Evolutionary conservation across 805 yeast species (phyloP).

Genomic region (Candida nemodendra): DNA sequence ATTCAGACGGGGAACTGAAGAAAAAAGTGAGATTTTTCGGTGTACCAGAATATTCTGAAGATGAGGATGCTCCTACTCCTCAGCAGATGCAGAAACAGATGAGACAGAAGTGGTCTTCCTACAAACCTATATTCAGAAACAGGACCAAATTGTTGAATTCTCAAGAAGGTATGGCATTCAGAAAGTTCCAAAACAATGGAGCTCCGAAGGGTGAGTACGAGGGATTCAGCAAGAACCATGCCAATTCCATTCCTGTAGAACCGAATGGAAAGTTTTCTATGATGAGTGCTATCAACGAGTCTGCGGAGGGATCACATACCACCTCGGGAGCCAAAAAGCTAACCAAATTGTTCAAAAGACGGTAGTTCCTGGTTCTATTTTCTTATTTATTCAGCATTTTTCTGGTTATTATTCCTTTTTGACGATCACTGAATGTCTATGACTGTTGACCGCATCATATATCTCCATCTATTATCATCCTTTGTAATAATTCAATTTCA

Average conservation of each 20-base stretch:
- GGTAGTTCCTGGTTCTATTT: no score
- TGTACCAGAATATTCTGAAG: conserved; percentile 49
- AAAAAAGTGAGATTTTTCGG: conserved; percentile 54
- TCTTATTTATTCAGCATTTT: no score
- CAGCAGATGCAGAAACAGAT: conserved; percentile 34
- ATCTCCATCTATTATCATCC: no score
- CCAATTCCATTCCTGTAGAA: conserved; percentile 20
- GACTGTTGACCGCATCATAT: no score
- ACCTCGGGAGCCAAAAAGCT: conserved; percentile 20
- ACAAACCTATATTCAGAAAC: conserved; percentile 31
- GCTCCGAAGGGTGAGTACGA: conserved; percentile 20
- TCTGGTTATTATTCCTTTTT: no score
- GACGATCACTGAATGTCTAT: no score
- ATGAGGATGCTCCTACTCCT: conserved; percentile 55
- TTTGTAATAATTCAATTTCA: no score
- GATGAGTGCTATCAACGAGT: conserved; percentile 30
- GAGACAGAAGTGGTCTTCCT: conserved; percentile 34
- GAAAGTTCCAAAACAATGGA: conserved; percentile 23
- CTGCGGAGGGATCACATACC: conserved; percentile 1
- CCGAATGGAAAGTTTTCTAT: conserved; percentile 29
- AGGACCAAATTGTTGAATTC: conserved; percentile 31
- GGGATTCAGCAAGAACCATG: conserved; percentile 22
- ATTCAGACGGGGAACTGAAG: conserved; percentile 20
- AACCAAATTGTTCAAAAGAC: conserved; percentile 30
- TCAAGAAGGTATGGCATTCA: conserved; percentile 38